phyloP scores from a whole-genome alignment of 2,329 filamentous ascomycete genomes.

The Scytalidium sp. region DNA sequence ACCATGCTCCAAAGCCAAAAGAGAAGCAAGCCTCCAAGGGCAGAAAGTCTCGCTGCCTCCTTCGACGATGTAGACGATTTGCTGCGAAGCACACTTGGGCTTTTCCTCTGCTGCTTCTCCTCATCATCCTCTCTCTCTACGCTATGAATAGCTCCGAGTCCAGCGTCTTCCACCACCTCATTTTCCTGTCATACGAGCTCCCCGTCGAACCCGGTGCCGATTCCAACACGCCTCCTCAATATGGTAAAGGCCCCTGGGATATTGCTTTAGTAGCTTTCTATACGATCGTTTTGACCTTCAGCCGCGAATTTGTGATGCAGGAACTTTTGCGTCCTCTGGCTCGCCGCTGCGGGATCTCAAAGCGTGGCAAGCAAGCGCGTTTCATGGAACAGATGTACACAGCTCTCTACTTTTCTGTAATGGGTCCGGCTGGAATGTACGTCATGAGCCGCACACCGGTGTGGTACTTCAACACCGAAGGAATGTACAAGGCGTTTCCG shows the following conservation, averaged over 20 bases:
- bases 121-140: slow-evolving; percentile 63
- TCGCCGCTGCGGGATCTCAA: slow-evolving; percentile 62
- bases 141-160: slow-evolving; percentile 69
- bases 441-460: slow-evolving; percentile 87
- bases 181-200: slow-evolving; percentile 85
- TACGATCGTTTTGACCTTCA: slow-evolving; percentile 82
- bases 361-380: slow-evolving; percentile 73
- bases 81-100: slow-evolving; percentile 55
- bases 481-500: slow-evolving; percentile 85
- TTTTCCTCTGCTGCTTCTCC: slow-evolving; percentile 64
- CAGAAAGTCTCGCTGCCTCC: slow-evolving; percentile 28
- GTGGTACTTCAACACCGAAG: slow-evolving; percentile 89
- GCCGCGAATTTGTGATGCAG: slow-evolving; percentile 92
- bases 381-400: slow-evolving; percentile 97
- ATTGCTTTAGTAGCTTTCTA: slow-evolving; percentile 86
- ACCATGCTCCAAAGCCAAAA: no score
- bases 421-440: slow-evolving; percentile 79
- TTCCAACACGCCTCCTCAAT: slow-evolving; percentile 54
- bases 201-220: slow-evolving; percentile 30
- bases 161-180: slow-evolving; percentile 74
- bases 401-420: slow-evolving; percentile 78
- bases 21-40: slow-evolving; percentile 29
- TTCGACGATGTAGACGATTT: slow-evolving; percentile 36
- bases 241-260: slow-evolving; percentile 81
- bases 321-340: slow-evolving; percentile 76